Evolutionary conservation across 306 rosid species (phyloP), one percentile per base, ranked within the genome.

Genomic region (Vigna mungo): DNA sequence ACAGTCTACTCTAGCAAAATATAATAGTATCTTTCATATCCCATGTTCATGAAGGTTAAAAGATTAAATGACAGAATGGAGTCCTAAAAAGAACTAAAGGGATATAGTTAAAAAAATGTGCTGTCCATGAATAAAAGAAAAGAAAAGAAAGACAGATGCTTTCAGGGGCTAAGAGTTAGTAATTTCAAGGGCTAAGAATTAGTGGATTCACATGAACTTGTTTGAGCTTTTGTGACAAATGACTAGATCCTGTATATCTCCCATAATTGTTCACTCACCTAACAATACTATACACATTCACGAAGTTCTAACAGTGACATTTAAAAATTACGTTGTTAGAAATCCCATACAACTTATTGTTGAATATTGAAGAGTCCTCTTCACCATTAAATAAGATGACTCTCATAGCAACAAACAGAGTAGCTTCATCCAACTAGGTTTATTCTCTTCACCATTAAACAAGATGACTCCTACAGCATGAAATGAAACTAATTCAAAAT

Each of bases 401-500:
- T 2, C 47, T 41, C 46, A 41, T 0, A 39, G 9, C 46, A 41
- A 41, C 12, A 41, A 41, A 8, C 10, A 41, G 2, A 41, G 1
- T 2, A 41, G 46, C 46, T 9, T 41, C 23, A 21, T 23, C 16
- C 34, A 30, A 56, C n/a, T 56, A 21, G 32, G 15, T 54, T 36
- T 36, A 36, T 23, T 36, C 47, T 76, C 44, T 70, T 70, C 55
- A 81, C 25, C 16, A 62, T 27, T 37, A 52, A 62, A 79, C 6
- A 48, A 44, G 14, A 12, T 44, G 49, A 43, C 14, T 9, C 47
- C 6, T 13, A 43, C 11, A 43, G 10, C 47, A 43, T 9, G 14
- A 43, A 43, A 65, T 74, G 53, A 75, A 75, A 75, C 41, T n/a
- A 81, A 27, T 72, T 49, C 52, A 48, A 37, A 68, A 13, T 39